Evolutionary conservation across 768 basidiomycete species (phyloP), one percentile per base, ranked within the genome.

Genomic region (Lentinula aciculospora): DNA sequence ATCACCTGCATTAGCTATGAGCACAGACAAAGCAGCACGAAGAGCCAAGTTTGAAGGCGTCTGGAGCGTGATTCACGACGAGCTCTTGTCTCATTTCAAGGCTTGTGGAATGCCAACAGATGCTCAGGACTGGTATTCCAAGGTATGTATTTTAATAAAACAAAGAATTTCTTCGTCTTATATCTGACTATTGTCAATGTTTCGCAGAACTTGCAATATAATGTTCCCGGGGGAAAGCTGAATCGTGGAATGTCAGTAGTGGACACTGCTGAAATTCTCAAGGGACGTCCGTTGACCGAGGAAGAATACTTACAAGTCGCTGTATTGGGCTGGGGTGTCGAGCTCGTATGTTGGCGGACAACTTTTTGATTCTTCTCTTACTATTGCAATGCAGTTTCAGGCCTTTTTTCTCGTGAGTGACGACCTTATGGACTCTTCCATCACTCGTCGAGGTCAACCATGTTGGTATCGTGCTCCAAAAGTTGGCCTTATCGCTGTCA

Each of bases 341-440:
- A 98, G 73, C 78, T 98, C 60, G 95, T 95, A 60, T 63, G 92
- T 80, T 31, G 31, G 23, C 28, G 12, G 8, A 17, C 12, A 39
- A 50, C 19, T 21, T n/a, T 46, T 42, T 17, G 13, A 48, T 19
- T 55, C 42, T 17, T 36, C 15, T 46, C 23, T 13, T 34, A 21
- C n/a, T 44, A 7, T 9, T 23, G 42, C 10, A 19, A 44, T 21
- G 1, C 21, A 96, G 93, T 83, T 99, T 9, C 96, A 98, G 86
- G 94, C 94, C 0, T 97, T 88, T 74, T 98, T 98, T 86, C 84
- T 98, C 57, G 93, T 97, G 54, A 82, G 92, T 3, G 93, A 99
- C 72, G 96, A 98, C 72, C 94, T 98, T 67, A 99, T 99, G 97
- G 96, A 99, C 68, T 71, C 81, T 19, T 92, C 90, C 49, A 88